phyloP scores from a whole-genome alignment of 352 stramenopile genomes.

The Pythium monospermum region DNA sequence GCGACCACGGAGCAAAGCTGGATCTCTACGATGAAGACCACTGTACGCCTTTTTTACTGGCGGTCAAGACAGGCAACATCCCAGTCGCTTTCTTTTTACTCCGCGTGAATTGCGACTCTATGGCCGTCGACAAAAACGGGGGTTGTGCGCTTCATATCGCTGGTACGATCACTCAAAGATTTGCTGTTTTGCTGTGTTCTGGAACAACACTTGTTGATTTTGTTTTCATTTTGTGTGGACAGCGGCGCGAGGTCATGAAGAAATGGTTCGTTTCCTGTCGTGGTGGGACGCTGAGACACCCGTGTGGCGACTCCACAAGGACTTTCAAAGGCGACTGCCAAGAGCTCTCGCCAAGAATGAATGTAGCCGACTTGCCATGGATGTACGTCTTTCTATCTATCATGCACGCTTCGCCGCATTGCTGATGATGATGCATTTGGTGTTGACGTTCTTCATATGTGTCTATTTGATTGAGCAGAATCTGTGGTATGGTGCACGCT shows the following conservation, averaged over 20 bases:
- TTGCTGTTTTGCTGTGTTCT: neutral
- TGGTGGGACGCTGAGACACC: slow-evolving; percentile 42
- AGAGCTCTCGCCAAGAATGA: slow-evolving; percentile 29
- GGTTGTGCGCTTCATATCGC: slow-evolving; percentile 45
- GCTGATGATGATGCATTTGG: no score
- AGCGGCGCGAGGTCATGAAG: slow-evolving; percentile 22
- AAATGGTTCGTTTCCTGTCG: slow-evolving; percentile 31
- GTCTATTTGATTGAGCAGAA: no score
- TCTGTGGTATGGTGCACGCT: slow-evolving; percentile 10
- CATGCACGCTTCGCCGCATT: no score
- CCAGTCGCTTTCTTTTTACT: slow-evolving; percentile 27
- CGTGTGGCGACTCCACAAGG: slow-evolving; percentile 25
- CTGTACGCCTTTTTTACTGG: slow-evolving; percentile 38
- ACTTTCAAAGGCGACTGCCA: slow-evolving; percentile 36
- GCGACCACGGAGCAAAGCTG: slow-evolving; percentile 26
- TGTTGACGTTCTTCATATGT: no score
- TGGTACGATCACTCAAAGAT: slow-evolving; percentile 20
- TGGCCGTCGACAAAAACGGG: slow-evolving; percentile 26
- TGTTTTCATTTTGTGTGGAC: neutral
- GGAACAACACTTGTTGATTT: neutral
- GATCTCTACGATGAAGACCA: slow-evolving; percentile 32
- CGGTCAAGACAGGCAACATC: slow-evolving; percentile 25
- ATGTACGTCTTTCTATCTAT: no score
- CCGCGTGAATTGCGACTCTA: slow-evolving; percentile 23
- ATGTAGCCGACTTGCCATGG: slow-evolving; percentile 19